Conservation (phyloP, 2,329 filamentous ascomycete species). For the Pseudogymnoascus sp. region DNA sequence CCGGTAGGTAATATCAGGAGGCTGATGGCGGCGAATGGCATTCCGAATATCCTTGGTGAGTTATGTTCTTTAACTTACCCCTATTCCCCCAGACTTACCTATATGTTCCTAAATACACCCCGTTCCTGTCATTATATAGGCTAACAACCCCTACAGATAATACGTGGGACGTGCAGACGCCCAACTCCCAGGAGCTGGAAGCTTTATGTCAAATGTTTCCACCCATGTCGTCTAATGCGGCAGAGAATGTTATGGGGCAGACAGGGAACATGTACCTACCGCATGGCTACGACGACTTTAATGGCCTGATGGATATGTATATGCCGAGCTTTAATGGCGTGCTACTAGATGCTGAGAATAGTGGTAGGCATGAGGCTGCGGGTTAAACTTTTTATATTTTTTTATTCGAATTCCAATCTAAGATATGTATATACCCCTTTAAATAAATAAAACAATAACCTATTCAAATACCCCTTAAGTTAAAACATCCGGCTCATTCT, state of each 20-base stretch:
- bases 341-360: background rate
- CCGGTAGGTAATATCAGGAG: slow-evolving; percentile 16
- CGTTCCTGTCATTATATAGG: background rate
- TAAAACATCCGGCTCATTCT: slow-evolving; percentile 10
- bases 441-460: background rate
- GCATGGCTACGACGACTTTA: background rate
- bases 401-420: background rate
- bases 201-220: background rate
- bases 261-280: background rate
- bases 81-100: background rate
- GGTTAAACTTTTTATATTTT: background rate
- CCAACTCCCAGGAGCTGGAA: background rate
- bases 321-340: background rate
- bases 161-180: background rate
- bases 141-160: background rate
- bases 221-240: background rate
- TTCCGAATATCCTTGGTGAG: slow-evolving; percentile 2
- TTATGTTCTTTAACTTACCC: background rate
- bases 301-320: background rate
- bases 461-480: background rate
- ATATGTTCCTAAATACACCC: background rate
- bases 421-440: background rate
- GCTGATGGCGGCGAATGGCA: slow-evolving; percentile 10
- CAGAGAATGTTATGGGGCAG: background rate
- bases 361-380: background rate